Conservation (phyloP, 306 rosid genomes). For the Pueraria montana region DNA sequence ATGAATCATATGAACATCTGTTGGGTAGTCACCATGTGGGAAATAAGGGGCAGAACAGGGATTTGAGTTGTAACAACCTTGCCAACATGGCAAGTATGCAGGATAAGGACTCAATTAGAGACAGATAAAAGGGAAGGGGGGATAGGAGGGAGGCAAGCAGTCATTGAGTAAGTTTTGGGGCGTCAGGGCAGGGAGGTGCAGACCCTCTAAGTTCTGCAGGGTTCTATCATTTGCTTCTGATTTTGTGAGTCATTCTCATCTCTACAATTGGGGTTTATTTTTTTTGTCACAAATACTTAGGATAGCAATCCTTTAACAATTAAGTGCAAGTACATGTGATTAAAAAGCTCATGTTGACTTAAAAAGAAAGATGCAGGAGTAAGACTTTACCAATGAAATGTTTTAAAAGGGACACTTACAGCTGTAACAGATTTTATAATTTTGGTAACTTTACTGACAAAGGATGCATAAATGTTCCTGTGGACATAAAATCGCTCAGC, state of each 20-base stretch:
- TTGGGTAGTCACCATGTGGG: neutral
- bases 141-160: neutral
- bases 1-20: slow-evolving; percentile 4
- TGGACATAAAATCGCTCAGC: slow-evolving; percentile 98
- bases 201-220: neutral
- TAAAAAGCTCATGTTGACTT: slow-evolving; percentile 18
- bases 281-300: neutral
- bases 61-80: neutral
- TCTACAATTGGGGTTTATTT: neutral
- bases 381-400: slow-evolving; percentile 20
- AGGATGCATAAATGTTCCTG: slow-evolving; percentile 76
- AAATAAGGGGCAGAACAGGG: neutral
- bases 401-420: slow-evolving; percentile 62
- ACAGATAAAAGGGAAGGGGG: neutral
- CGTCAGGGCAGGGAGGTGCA: neutral
- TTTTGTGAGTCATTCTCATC: neutral
- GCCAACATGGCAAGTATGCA: neutral
- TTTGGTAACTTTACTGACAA: slow-evolving; percentile 75
- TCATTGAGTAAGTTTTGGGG: neutral
- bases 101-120: neutral
- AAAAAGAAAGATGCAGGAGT: slow-evolving; percentile 35
- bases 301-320: slow-evolving; percentile 33
- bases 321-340: slow-evolving; percentile 27
- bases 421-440: slow-evolving; percentile 86
- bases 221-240: neutral